Percentiles rank a stretch among this genome's conserved stretches.
These are phyloP conservation scores for Coemansia sp. DNA, from an alignment of 192 early-diverging fungal genomes.

Conservation along the genomic window DNA sequence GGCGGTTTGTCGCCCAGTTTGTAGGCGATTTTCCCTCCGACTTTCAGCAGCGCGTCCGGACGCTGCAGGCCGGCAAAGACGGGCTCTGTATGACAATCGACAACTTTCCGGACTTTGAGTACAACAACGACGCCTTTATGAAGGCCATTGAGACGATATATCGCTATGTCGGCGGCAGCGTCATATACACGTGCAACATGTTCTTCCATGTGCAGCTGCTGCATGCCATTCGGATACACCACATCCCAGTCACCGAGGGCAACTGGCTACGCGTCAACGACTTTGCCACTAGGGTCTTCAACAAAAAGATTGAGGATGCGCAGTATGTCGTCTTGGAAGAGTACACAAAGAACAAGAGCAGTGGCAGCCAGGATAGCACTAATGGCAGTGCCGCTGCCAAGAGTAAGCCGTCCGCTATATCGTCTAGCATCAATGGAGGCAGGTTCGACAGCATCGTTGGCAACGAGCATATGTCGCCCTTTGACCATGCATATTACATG, in stretches of 20 bases:
- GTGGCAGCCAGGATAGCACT: background rate
- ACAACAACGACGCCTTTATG: conserved; percentile 20
- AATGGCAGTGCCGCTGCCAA: background rate
- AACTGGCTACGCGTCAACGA: conserved; percentile 39
- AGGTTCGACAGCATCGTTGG: conserved; percentile 11
- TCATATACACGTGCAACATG: conserved; percentile 35
- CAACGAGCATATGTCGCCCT: conserved; percentile 26
- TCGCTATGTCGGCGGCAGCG: conserved; percentile 22
- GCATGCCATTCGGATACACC: conserved; percentile 15
- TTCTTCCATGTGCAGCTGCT: conserved; percentile 41
- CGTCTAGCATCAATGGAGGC: background rate
- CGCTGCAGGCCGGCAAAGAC: conserved; percentile 18
- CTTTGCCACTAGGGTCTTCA: conserved; percentile 43
- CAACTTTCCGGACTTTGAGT: conserved; percentile 29
- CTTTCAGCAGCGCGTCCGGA: conserved; percentile 42
- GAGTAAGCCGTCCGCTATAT: background rate
- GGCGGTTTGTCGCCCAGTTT: conserved; percentile 35
- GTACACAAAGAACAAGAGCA: conserved; percentile 10
- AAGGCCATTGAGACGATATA: conserved; percentile 34
- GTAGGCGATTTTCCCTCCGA: conserved; percentile 28
- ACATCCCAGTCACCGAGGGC: conserved; percentile 28
- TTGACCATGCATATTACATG: conserved; percentile 32
- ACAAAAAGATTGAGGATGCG: conserved; percentile 37
- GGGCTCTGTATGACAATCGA: conserved; percentile 35
- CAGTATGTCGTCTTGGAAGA: conserved; percentile 34